Conservation (phyloP, 345 rosid genomes). For the Cardamine chenopodiifolia region DNA sequence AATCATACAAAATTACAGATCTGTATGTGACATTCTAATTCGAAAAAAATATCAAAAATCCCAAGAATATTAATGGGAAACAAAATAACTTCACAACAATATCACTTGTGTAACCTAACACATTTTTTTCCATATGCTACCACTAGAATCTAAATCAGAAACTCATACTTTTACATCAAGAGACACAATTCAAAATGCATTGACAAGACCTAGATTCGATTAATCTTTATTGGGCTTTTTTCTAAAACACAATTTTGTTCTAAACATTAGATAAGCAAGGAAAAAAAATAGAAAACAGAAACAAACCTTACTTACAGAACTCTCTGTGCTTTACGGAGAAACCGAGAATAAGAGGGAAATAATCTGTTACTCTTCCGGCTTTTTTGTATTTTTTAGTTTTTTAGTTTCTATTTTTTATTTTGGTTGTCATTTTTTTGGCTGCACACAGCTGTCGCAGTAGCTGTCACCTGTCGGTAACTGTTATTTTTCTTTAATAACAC, state of each 20-base stretch:
- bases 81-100: not conserved
- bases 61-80: not conserved
- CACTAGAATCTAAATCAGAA: not conserved
- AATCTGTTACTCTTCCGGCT: not conserved
- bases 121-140: not conserved
- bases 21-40: not conserved
- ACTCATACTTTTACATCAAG: not conserved
- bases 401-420: no score
- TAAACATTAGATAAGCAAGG: not conserved
- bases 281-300: slow-evolving; percentile 20
- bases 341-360: slow-evolving; percentile 14
- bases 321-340: slow-evolving; percentile 36
- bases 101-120: not conserved
- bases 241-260: not conserved
- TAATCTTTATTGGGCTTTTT: not conserved
- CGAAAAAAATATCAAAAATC: not conserved
- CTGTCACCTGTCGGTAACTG: not conserved
- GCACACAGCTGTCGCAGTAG: slow-evolving; percentile 7
- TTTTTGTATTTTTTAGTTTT: not conserved
- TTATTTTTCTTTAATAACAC: not conserved
- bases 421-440: not conserved
- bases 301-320: slow-evolving; percentile 31
- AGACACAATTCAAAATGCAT: slow-evolving; percentile 2
- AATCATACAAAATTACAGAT: slow-evolving; percentile 3
- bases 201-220: slow-evolving; percentile 14